phyloP scores from a whole-genome alignment of 345 rosid species.

The Erodium maritimum region DNA sequence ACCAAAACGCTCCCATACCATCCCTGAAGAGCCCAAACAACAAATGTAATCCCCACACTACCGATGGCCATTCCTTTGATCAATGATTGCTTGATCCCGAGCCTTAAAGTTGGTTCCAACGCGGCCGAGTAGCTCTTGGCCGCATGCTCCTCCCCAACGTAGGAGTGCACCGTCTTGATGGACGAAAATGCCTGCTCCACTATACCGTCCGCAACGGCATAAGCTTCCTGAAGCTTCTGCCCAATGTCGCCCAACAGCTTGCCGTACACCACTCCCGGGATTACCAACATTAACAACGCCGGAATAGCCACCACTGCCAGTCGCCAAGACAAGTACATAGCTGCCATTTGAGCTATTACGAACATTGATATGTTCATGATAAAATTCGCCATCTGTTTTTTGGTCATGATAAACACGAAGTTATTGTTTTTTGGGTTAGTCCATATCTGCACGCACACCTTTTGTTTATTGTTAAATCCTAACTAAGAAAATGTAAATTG shows the following conservation, averaged over 20 bases:
- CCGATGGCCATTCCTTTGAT: slow-evolving; percentile 20
- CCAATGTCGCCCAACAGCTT: slow-evolving; percentile 11
- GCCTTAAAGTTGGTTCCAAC: slow-evolving; percentile 10
- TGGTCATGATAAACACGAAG: not conserved
- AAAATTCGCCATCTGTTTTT: slow-evolving; percentile 14
- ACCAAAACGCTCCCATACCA: slow-evolving; percentile 18
- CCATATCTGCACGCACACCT: too few species aligned
- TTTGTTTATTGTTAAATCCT: too few species aligned
- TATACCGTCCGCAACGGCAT: slow-evolving; percentile 7
- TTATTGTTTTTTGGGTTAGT: too few species aligned
- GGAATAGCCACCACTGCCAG: slow-evolving; percentile 13
- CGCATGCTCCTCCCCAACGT: slow-evolving; percentile 12
- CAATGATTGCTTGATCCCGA: slow-evolving; percentile 18
- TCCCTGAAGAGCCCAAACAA: slow-evolving; percentile 19
- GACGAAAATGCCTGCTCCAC: slow-evolving; percentile 11
- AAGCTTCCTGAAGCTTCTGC: slow-evolving; percentile 11
- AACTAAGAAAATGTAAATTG: too few species aligned
- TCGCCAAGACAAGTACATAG: slow-evolving; percentile 13
- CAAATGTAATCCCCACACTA: slow-evolving; percentile 11
- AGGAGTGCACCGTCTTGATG: slow-evolving; percentile 17
- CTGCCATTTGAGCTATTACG: slow-evolving; percentile 7
- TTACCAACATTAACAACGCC: slow-evolving; percentile 3
- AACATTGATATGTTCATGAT: slow-evolving; percentile 10
- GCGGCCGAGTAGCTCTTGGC: slow-evolving; percentile 7
- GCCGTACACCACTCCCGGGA: slow-evolving; percentile 13